Evolutionary conservation across 2,329 filamentous ascomycete species (phyloP).

Genomic region (Thermoascus crustaceus): DNA sequence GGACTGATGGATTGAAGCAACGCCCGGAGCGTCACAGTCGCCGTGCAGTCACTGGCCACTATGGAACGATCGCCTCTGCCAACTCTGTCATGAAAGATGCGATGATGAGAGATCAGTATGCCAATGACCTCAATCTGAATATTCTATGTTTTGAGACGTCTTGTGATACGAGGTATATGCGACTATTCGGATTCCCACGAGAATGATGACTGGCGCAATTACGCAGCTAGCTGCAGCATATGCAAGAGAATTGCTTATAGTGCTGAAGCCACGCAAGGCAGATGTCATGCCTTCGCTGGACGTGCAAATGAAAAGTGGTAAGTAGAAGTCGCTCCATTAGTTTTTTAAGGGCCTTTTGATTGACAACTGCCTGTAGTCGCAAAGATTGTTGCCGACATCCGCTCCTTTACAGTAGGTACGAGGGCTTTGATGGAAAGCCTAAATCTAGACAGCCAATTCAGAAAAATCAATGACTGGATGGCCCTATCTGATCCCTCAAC

Average conservation of each 20-base stretch:
- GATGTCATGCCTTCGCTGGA: background rate
- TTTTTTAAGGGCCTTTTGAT: no score
- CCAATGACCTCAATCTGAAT: conserved; percentile 5
- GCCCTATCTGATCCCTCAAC: background rate
- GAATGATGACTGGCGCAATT: conserved; percentile 28
- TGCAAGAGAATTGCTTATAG: conserved; percentile 12
- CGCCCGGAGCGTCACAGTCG: background rate
- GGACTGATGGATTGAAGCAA: background rate
- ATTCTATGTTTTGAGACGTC: conserved; percentile 23
- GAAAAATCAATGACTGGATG: background rate
- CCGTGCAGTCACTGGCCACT: conserved; percentile 7
- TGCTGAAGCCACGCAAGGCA: background rate
- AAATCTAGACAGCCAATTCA: background rate
- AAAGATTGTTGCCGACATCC: background rate
- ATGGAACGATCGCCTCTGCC: conserved; percentile 12
- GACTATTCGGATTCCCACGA: conserved; percentile 35
- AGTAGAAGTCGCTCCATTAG: no score
- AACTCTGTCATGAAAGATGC: conserved; percentile 12
- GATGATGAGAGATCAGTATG: conserved; percentile 4
- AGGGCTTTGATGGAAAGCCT: background rate
- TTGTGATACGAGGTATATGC: conserved; percentile 35
- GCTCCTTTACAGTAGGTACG: background rate
- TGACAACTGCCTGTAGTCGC: no score
- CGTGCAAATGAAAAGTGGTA: background rate
- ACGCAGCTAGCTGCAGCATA: conserved; percentile 27